phyloP scores from a whole-genome alignment of 2,329 filamentous ascomycete genomes.

The Alternaria triticimaculans region DNA sequence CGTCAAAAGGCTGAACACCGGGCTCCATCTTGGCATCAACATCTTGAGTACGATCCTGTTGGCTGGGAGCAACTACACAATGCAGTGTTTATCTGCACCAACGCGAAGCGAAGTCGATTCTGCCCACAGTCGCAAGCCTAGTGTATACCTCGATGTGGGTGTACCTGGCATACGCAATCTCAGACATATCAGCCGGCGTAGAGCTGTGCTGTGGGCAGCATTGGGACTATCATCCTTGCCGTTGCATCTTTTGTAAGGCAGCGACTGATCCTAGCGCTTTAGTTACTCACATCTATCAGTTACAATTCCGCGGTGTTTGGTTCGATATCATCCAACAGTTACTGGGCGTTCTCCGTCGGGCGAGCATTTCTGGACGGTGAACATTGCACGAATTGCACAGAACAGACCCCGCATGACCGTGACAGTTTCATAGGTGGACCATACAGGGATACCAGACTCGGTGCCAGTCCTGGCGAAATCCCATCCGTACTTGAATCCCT shows the following conservation, averaged over 20 bases:
- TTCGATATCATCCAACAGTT: slow-evolving; percentile 21
- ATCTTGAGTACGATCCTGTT: not conserved
- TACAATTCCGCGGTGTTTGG: slow-evolving; percentile 37
- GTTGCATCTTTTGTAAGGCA: slow-evolving; percentile 24
- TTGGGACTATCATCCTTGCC: slow-evolving; percentile 26
- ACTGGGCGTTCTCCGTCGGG: slow-evolving; percentile 3
- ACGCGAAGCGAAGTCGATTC: slow-evolving; percentile 58
- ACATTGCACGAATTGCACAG: not conserved
- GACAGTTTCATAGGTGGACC: no score
- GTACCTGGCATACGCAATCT: slow-evolving; percentile 29
- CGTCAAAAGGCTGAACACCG: not conserved
- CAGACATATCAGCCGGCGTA: not conserved
- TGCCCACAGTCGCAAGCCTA: slow-evolving; percentile 49
- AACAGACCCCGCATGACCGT: no score
- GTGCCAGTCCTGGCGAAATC: not conserved
- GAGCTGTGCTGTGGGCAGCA: slow-evolving; percentile 16
- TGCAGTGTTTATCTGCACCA: slow-evolving; percentile 60
- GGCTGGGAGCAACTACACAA: slow-evolving; percentile 35
- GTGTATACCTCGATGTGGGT: slow-evolving; percentile 32
- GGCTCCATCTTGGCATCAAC: not conserved
- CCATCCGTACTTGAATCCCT: not conserved
- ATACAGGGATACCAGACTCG: no score
- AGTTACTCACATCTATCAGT: slow-evolving; percentile 4
- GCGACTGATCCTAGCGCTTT: not conserved
- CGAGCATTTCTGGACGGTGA: not conserved